Evolutionary conservation across 208 protist species (phyloP), one percentile per base, ranked within the genome.

Genomic region (Leishmania arabica): DNA sequence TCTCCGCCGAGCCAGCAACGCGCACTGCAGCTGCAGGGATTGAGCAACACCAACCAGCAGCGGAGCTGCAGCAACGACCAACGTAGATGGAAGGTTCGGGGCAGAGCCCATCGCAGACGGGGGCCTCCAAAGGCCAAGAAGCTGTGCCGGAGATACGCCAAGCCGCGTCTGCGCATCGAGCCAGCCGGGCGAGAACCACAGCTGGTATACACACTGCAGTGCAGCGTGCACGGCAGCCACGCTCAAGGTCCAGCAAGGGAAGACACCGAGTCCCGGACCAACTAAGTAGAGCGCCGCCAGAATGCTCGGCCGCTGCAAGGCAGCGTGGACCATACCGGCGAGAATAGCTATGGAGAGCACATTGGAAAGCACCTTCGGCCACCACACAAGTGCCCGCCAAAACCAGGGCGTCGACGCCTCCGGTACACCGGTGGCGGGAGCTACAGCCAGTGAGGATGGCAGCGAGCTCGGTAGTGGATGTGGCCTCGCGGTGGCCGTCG

Each of bases 141-240:
- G 54, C 73, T 75, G n/a, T 68, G 77, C 82, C 8, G 66, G 27
- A 3, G 82, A 65, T 27, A 79, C 65, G 19, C 82, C 82, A 74
- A 75, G 51, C 77, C 77, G 60, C 65, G 65, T 78, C 71, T 64
- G 37, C 8, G 77, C 60, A 37, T 85, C 77, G 6, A 82, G 71
- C 77, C 69, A 78, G 19, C 5, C 72, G 27, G 77, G 82, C 1
- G 82, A 77, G 56, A 85, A 85, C 77, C 77, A 85, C 27, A 81
- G 40, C 72, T 85, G 82, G n/a, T 85, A 85, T 53, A 77, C 68
- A 68, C 77, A 78, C 72, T 85, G 82, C 77, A 85, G 77, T 24
- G 78, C 72, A 15, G 66, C 47, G 72, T 85, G 82, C 42, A 79
- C 31, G 15, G 82, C 77, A 5, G 72, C 62, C 17, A 78, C 72